Evolutionary conservation across 495 filamentous ascomycete species (phyloP).

Genomic region (Aspergillus funiculosus): DNA sequence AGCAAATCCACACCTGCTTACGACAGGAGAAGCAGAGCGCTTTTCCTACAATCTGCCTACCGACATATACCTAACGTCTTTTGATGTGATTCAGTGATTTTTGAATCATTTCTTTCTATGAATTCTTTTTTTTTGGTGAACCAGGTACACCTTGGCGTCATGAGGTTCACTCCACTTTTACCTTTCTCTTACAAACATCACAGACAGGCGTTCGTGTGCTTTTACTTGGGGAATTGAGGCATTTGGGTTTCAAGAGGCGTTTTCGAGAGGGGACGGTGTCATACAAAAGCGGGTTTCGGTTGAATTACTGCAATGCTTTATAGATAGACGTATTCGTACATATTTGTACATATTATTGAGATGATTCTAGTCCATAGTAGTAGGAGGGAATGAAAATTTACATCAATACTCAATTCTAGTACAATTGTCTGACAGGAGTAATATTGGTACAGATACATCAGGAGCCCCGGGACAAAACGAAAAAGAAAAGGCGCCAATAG

Average conservation of each 20-base stretch:
- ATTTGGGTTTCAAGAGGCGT: not conserved
- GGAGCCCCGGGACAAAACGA: slow-evolving; percentile 3
- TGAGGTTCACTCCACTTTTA: slow-evolving; percentile 11
- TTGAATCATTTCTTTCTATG: too few species aligned
- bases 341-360: too few species aligned
- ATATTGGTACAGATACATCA: slow-evolving; percentile 5
- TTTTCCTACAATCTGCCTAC: too few species aligned
- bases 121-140: too few species aligned
- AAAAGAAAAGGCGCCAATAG: slow-evolving; percentile 5
- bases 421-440: not conserved
- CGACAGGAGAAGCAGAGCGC: too few species aligned
- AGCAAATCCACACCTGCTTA: too few species aligned
- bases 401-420: too few species aligned
- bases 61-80: too few species aligned
- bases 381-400: too few species aligned
- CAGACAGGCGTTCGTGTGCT: not conserved
- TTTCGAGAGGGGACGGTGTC: not conserved
- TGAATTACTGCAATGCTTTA: not conserved
- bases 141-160: slow-evolving; percentile 10
- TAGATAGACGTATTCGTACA: slow-evolving; percentile 17
- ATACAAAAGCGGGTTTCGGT: not conserved
- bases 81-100: too few species aligned
- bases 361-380: too few species aligned
- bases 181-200: slow-evolving; percentile 3
- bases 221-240: not conserved